Evolutionary conservation across 1,284 basidiomycete genomes (phyloP), one percentile per base, ranked within the genome.

Genomic region (Ustilago cynodontis): DNA sequence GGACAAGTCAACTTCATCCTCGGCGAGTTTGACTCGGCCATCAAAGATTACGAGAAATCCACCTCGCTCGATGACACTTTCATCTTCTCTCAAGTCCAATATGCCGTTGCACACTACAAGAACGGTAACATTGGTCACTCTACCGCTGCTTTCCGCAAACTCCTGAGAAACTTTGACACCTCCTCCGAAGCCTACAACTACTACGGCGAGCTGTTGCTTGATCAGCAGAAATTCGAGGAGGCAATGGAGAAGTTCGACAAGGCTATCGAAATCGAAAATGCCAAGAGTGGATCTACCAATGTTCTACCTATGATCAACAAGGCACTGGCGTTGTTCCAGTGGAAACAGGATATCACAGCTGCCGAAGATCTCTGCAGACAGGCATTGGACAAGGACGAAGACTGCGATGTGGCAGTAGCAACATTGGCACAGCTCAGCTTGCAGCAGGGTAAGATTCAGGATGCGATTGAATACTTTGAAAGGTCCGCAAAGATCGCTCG

Each of bases 1-100:
- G 97, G 96, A 39, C 97, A 99, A 89, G 97, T 99, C 49, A 90
- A 94, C 87, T 99, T 98, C 88, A 98, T 99, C 86, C 93, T 95
- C 88, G 92, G 92, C 87, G 92, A 98, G 79, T 98, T 93, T 86
- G 88, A 89, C 18, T 89, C 92, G 55, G 96, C 96, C 0, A 93
- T 95, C 35, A 90, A 91, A 82, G 93, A 98, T 87, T 99, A 98
- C 88, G 91, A 90, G 37, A 93, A 94, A 86, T 96, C 94, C 11
- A 93, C 91, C 28, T 89, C 91, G 74, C 89, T 97, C 50, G 94
- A 97, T 83, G 89, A 91, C 71, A 86, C 88, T 29, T 98, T 96
- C 82, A 94, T 98, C 73, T 98, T 96, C 88, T 92, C 92, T 69
- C 95, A 98, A 79, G 96, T 99, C 77, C 97, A 99, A 86, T 90